Conservation (phyloP, 306 rosid species). For the Cucurbita moschata region DNA sequence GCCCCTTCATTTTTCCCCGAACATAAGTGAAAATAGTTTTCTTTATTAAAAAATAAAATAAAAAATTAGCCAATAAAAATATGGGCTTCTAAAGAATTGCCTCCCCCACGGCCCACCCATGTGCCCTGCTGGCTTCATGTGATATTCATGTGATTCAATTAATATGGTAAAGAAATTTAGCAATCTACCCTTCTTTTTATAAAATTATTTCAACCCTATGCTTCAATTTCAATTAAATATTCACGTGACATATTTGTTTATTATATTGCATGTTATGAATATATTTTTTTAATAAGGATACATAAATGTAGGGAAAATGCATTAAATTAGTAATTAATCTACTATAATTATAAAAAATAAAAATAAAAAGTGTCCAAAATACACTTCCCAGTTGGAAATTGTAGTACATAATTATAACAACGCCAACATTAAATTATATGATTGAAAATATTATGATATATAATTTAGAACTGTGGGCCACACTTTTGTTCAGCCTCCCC, state of each 20-base stretch:
- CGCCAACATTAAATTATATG: neutral
- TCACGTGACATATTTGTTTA: too few species aligned
- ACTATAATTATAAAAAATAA: neutral
- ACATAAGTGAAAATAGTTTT: neutral
- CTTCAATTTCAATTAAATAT: too few species aligned
- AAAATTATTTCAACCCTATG: neutral
- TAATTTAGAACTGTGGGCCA: constrained; percentile 4
- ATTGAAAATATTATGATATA: neutral
- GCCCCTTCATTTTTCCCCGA: neutral
- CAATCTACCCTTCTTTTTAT: neutral
- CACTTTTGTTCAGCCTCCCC: constrained; percentile 11
- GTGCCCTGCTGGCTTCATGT: constrained; percentile 17
- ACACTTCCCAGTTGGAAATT: neutral
- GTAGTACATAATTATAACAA: neutral
- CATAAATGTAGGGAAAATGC: neutral
- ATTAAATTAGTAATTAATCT: neutral
- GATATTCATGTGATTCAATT: constrained; percentile 20
- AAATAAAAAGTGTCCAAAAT: neutral
- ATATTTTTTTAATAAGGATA: too few species aligned
- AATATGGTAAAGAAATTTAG: neutral
- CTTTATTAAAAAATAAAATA: neutral
- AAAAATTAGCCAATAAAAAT: neutral
- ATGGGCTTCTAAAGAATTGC: neutral
- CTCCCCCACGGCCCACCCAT: constrained; percentile 20
- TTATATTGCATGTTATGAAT: too few species aligned